Evolutionary conservation across 306 rosid species (phyloP).

Genomic region (Cyamopsis tetragonoloba): DNA sequence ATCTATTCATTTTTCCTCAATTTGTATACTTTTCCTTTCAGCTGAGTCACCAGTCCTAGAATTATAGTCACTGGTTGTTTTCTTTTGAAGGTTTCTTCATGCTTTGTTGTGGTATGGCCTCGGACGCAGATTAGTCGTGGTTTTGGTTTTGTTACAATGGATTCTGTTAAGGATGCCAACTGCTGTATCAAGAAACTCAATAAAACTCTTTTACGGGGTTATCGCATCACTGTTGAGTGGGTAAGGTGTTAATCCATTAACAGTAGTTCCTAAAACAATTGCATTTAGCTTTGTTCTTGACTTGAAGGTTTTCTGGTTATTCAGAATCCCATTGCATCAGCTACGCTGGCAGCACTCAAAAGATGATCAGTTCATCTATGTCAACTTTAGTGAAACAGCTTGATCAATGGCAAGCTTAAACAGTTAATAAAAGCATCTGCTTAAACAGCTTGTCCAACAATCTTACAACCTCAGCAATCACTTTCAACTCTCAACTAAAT

Average conservation of each 20-base stretch:
- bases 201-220: constrained; percentile 80
- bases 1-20: background rate
- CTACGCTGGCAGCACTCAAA: constrained; percentile 91
- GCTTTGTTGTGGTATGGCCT: constrained; percentile 84
- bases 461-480: constrained; percentile 87
- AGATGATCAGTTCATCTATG: constrained; percentile 85
- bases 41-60: background rate
- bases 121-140: constrained; percentile 78
- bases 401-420: constrained; percentile 89
- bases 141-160: constrained; percentile 86
- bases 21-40: background rate
- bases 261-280: constrained; percentile 17
- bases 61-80: background rate
- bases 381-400: constrained; percentile 87
- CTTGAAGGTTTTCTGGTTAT: constrained; percentile 86
- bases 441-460: constrained; percentile 87
- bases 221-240: constrained; percentile 78
- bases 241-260: constrained; percentile 37
- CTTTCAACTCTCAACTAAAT: constrained; percentile 80
- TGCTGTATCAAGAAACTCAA: constrained; percentile 76
- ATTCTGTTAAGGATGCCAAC: constrained; percentile 55
- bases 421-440: constrained; percentile 77
- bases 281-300: constrained; percentile 47
- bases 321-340: constrained; percentile 86
- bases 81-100: constrained; percentile 63